Evolutionary conservation across 2,329 filamentous ascomycete genomes (phyloP), one percentile per base, ranked within the genome.

Genomic region (Fusarium musae): DNA sequence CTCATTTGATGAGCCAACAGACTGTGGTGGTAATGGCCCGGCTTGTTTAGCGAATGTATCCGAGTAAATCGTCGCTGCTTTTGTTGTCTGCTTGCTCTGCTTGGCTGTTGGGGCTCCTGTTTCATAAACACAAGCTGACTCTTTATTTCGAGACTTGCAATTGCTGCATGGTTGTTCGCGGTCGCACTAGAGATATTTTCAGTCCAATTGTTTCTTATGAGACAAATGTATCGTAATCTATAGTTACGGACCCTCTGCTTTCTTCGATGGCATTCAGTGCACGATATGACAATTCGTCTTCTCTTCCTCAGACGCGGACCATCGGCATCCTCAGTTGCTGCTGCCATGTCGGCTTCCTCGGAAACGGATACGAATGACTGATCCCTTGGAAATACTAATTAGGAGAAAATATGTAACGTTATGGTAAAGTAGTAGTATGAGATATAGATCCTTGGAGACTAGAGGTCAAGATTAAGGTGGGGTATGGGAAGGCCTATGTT

Each of bases 211-310:
- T 9, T 21, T 21, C n/a, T 6, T 11, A 13, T 9, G 30, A 10
- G 28, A 11, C 15, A 26, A 15, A 6, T 19, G 16, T 19, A 32
- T 11, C 6, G 19, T 19, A 23, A 19, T 36, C 13, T 7, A 10
- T 30, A 21, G 23, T 23, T 30, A 67, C 75, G 39, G 54, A 87
- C 87, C 84, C 89, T 89, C 77, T 90, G 88, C 77, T 92, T 92
- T 67, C 90, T 85, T 69, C 89, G 84, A 79, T 91, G 90, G 73
- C 90, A 92, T 77, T 92, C 89, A 16, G 86, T 89, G 74, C 90
- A 92, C 12, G 88, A 91, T 64, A 91, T 89, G 49, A 91, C 88
- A 46, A 89, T 84, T 43, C 90, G 85, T 75, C 88, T 86, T 72
- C 90, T 84, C 80, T 91, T 91, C 63, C 87, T 85, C 9, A 61